Evolutionary conservation across 1,139 yeast genomes (phyloP).

Genomic region (Candida sp.): DNA sequence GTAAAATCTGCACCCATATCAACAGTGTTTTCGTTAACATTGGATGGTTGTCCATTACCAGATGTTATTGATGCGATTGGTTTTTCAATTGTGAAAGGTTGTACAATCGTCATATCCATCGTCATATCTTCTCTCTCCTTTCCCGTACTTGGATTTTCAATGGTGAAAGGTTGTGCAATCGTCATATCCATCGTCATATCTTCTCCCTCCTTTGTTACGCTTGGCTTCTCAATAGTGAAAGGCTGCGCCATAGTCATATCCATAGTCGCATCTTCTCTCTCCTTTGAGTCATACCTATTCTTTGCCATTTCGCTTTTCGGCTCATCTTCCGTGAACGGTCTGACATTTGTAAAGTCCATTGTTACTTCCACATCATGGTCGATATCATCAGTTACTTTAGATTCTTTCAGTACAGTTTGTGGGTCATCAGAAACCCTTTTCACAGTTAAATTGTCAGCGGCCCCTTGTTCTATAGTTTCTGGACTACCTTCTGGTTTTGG

Average conservation of each 20-base stretch:
- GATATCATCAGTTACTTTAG: neutral
- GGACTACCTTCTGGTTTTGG: neutral
- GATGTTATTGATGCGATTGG: neutral
- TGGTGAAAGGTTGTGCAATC: neutral
- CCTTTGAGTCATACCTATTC: neutral
- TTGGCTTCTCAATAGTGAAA: neutral
- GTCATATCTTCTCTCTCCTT: neutral
- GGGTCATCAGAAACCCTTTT: neutral
- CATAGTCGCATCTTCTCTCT: neutral
- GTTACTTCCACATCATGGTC: conserved; percentile 4
- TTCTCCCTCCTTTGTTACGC: neutral
- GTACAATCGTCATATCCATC: conserved; percentile 5
- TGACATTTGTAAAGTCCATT: conserved; percentile 5
- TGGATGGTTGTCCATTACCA: neutral
- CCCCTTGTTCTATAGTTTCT: neutral
- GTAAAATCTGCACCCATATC: neutral
- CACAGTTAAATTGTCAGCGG: neutral
- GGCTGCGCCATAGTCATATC: conserved; percentile 5
- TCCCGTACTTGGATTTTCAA: neutral
- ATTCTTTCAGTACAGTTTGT: neutral
- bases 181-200: conserved; percentile 7
- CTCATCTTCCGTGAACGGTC: neutral
- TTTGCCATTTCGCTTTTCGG: conserved; percentile 4
- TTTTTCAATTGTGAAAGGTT: neutral
- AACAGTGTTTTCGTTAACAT: neutral